These are phyloP conservation scores for Spathaspora sp. DNA, from an alignment of 1,139 yeast species.

Conservation along the genomic window DNA sequence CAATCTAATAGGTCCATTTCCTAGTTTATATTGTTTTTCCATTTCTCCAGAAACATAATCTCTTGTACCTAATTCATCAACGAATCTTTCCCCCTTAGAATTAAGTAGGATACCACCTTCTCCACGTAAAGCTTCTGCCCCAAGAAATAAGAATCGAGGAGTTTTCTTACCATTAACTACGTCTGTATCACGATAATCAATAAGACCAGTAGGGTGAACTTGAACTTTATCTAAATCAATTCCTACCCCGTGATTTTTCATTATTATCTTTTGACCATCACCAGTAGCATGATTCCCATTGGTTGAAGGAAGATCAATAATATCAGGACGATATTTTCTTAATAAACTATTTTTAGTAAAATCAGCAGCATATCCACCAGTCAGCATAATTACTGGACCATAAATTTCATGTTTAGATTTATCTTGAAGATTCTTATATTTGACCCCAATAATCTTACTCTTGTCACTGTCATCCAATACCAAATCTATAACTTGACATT, in stretches of 20 bases:
- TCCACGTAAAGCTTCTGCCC: constrained; percentile 79
- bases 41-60: constrained; percentile 67
- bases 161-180: constrained; percentile 37
- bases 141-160: constrained; percentile 62
- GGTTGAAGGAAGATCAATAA: constrained; percentile 65
- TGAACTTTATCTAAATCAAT: constrained; percentile 78
- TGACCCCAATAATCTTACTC: constrained; percentile 45
- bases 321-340: constrained; percentile 60
- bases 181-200: constrained; percentile 60
- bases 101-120: constrained; percentile 73
- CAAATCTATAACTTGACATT: constrained; percentile 58
- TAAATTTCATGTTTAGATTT: constrained; percentile 29
- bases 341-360: constrained; percentile 53
- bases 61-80: constrained; percentile 69
- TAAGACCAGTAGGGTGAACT: constrained; percentile 80
- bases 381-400: constrained; percentile 70
- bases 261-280: constrained; percentile 66
- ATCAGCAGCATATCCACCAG: constrained; percentile 77
- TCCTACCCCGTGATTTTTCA: constrained; percentile 58
- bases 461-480: constrained; percentile 29
- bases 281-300: constrained; percentile 77
- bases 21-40: constrained; percentile 43
- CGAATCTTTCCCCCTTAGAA: constrained; percentile 63
- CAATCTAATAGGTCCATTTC: constrained; percentile 53
- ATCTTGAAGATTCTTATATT: constrained; percentile 42